Evolutionary conservation across 176 grass and related monocot genomes (phyloP).

Genomic region (Zoysia pacifica): DNA sequence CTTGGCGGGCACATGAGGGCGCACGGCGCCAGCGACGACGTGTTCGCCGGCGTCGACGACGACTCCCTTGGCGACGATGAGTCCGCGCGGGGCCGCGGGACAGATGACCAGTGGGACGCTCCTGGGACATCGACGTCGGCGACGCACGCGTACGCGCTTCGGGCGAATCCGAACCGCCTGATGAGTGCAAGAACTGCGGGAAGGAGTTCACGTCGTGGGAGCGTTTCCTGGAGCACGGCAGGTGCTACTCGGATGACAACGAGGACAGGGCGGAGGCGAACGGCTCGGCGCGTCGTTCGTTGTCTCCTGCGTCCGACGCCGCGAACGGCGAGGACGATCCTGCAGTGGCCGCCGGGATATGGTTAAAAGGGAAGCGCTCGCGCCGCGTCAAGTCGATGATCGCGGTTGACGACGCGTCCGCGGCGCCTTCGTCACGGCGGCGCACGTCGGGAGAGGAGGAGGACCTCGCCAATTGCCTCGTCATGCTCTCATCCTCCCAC

Average conservation of each 20-base stretch:
- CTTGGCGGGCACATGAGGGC: slow-evolving; percentile 93
- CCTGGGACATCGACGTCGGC: slow-evolving; percentile 10
- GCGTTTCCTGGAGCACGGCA: slow-evolving; percentile 65
- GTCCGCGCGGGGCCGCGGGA: slow-evolving; percentile 15
- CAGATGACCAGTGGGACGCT: slow-evolving; percentile 19
- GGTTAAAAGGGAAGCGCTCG: slow-evolving; percentile 69
- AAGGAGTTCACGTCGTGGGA: slow-evolving; percentile 72
- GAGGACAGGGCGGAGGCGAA: neutral
- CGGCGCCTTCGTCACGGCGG: neutral
- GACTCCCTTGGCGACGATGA: slow-evolving; percentile 19
- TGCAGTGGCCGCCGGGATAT: slow-evolving; percentile 15
- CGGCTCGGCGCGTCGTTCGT: slow-evolving; percentile 20
- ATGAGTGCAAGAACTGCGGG: slow-evolving; percentile 71
- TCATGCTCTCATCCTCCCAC: slow-evolving; percentile 64
- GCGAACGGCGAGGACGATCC: slow-evolving; percentile 37
- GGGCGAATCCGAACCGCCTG: slow-evolving; percentile 61
- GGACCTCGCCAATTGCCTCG: slow-evolving; percentile 65
- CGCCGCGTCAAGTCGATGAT: slow-evolving; percentile 46
- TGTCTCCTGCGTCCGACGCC: slow-evolving; percentile 28
- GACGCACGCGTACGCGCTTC: slow-evolving; percentile 67
- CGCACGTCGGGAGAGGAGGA: slow-evolving; percentile 54
- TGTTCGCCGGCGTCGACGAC: neutral
- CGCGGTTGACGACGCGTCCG: neutral
- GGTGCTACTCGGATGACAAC: slow-evolving; percentile 57
- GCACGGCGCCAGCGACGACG: slow-evolving; percentile 56